Base-by-base conservation (phyloP, 2,329 filamentous ascomycete species). In the Drechslerella coelobrocha region DNA sequence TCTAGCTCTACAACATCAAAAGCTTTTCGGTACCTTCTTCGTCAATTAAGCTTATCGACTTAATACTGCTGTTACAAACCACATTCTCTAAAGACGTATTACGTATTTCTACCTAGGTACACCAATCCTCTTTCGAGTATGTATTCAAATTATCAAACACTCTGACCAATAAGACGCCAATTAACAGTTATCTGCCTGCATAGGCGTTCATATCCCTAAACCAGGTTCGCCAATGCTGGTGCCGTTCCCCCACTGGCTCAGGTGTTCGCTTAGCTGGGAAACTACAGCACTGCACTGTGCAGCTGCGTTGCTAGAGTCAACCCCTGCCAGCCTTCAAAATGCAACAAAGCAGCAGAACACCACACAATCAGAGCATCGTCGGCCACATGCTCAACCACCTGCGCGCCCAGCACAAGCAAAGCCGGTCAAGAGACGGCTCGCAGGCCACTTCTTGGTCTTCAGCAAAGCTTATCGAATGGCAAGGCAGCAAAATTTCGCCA, bases 391-490 rank as follows among this genome's bases (percentile, higher is more conserved):
- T 26, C 23, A 37, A 24, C 55, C 27, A 7, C 53, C 3, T 23
- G 8, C 24, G 14, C 45, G 21, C 9, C 45, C 14, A 39, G 34
- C 57, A 41, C 54, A 60, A 59, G 52, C 62, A 68, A 41, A 34
- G 52, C 37, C 48, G 23, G 34, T 41, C 34, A 37, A 53, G 51
- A 61, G 10, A 14, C 39, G 63, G 50, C 63, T 55, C 55, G 63
- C 63, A 68, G 26, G 41, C 23, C 24, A 50, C 29, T 41, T 21
- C 24, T 54, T 51, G 55, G 55, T 47, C 55, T 47, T 31, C 37
- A 23, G 41, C 29, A 60, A 66, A 68, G 63, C 63, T 68, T 68
- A 56, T 68, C 63, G 63, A 68, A 68, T 68, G 63, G 55, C 43
- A 68, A 45, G 23, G 39, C 63, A 68, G 63, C 55, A 37, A 68